Base-by-base conservation (phyloP, 805 yeast genomes). In the Cyberlindnera samutprakarnensis region DNA sequence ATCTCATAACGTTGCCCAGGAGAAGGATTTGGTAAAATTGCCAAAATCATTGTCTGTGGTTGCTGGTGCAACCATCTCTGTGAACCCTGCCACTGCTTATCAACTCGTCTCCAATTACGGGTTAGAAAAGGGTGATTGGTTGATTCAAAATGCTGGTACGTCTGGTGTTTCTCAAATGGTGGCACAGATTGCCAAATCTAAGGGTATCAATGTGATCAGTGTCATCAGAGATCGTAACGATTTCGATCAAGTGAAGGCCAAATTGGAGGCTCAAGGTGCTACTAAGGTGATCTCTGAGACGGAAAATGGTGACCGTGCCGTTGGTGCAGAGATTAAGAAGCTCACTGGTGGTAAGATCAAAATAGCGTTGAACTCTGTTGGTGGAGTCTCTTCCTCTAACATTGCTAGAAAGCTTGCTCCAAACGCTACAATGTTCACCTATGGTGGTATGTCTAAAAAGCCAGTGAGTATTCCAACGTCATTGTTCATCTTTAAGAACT, bases 361-460 rank as follows among this genome's bases (percentile, higher is more conserved):
- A 54, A 64, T 92, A 31, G 99, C 86, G 2, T 64, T 92, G 43
- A 92, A 92, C 59, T 84, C 95, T 49, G 90, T 94, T 22, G 96
- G 98, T 33, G 99, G 99, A 21, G 71, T 80, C 38, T 79, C 86
- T 23, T 73, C 86, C 14, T 68, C 94, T 1, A 79, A 79, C 25
- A 67, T 92, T 45, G 90, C 95, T 8, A 70, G 96, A 44, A 90
- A 87, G 54, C 67, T 92, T 35, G 76, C 75, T 23, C 60, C 64
- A 12, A 75, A 83, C 46, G 95, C 92, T 2, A 70, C 77, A 29
- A 62, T 92, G 66, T 73, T 87, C 45, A 86, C 97, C 1, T 92
- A 92, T 52, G 99, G 99, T 21, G 97, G 95, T 23, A 92, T 92
- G 98, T 85, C 96, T 4, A 77, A 79, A 66, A 88, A 85, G 60